Percentiles rank a stretch among this genome's conserved stretches.
phyloP scores from a whole-genome alignment of 208 protist genomes.

The Phytomonas serpens region DNA sequence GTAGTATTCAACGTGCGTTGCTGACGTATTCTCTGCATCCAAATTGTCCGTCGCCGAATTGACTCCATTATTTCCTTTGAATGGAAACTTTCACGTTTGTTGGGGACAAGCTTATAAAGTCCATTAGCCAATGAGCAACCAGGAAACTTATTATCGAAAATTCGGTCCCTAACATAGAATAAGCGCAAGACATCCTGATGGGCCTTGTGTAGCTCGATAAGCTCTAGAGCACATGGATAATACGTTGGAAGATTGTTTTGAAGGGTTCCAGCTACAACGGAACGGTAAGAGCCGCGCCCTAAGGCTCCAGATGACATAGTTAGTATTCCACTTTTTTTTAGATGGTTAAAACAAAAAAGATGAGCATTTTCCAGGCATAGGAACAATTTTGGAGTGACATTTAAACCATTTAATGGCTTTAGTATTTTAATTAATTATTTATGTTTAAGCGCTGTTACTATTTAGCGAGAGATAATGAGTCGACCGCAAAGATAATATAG shows the following conservation, averaged over 20 bases:
- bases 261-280: constrained; percentile 60
- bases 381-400: neutral
- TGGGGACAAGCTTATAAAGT: constrained; percentile 82
- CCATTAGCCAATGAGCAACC: constrained; percentile 68
- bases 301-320: constrained; percentile 77
- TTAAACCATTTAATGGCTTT: neutral
- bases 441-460: neutral
- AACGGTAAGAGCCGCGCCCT: constrained; percentile 74
- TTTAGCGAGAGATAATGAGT: neutral
- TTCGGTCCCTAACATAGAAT: constrained; percentile 77
- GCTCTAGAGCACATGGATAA: constrained; percentile 64
- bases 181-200: constrained; percentile 60
- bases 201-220: constrained; percentile 71
- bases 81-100: constrained; percentile 67
- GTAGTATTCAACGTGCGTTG: constrained; percentile 72
- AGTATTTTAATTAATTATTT: neutral
- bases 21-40: constrained; percentile 70
- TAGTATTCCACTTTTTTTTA: constrained; percentile 6
- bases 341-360: constrained; percentile 7
- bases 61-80: constrained; percentile 66
- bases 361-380: neutral
- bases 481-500: neutral
- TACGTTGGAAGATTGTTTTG: constrained; percentile 47
- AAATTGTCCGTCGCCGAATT: constrained; percentile 74
- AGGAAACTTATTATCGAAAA: constrained; percentile 90